These are phyloP conservation scores for Arctium minus DNA, from an alignment of 129 eudicot species.

Conservation along the genomic window DNA sequence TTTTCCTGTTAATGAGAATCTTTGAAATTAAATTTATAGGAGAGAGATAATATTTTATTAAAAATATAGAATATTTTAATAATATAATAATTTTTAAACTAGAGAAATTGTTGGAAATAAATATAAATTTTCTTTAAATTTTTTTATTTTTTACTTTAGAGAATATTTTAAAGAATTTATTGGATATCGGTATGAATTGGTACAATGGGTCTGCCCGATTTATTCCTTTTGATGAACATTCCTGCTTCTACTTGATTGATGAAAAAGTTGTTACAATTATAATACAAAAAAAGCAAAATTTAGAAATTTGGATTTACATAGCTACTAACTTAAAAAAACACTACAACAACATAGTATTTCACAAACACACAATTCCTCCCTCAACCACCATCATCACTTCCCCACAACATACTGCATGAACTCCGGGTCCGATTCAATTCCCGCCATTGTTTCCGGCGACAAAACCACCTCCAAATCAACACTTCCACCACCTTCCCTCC, in stretches of 20 bases:
- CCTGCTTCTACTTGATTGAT: background rate
- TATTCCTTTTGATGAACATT: no score
- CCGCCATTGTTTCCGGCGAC: constrained; percentile 77
- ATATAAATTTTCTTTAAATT: no score
- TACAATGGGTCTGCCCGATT: no score
- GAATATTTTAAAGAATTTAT: no score
- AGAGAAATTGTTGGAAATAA: no score
- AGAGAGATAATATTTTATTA: no score
- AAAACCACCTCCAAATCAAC: constrained; percentile 82
- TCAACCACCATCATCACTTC: background rate
- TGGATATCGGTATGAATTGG: no score
- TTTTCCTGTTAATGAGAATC: no score
- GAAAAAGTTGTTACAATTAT: background rate
- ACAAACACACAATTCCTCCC: background rate
- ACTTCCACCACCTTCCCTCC: constrained; percentile 64
- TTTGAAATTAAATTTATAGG: no score
- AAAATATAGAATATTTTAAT: no score
- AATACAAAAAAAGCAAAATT: background rate
- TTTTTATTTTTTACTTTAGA: no score
- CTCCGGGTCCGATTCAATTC: constrained; percentile 60
- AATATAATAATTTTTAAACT: no score
- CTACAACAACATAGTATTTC: background rate
- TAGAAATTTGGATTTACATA: constrained; percentile 9
- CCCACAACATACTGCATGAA: constrained; percentile 63
- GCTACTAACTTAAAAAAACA: constrained; percentile 7